These are phyloP conservation scores for Secale cereale DNA, from an alignment of 176 grass and related monocot species.

Conservation along the genomic window DNA sequence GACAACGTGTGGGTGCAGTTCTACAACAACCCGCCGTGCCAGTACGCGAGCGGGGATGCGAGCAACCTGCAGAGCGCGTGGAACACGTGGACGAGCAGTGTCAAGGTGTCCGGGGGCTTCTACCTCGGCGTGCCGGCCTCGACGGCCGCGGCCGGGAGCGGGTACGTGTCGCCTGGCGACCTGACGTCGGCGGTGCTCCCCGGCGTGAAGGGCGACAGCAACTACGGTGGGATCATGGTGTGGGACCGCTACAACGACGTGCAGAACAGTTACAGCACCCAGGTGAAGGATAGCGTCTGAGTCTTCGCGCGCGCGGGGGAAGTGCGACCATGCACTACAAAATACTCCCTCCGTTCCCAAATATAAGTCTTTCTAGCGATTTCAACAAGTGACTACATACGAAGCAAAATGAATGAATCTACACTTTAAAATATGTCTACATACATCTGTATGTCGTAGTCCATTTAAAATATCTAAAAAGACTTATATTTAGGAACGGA, in stretches of 20 bases:
- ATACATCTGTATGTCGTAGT: too few relatives aligned
- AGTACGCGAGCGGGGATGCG: slow-evolving; percentile 26
- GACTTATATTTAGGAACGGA: too few relatives aligned
- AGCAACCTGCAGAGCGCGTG: slow-evolving; percentile 41
- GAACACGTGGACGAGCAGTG: slow-evolving; percentile 44
- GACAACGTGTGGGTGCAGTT: slow-evolving; percentile 97
- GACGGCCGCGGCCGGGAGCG: slow-evolving; percentile 10
- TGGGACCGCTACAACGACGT: slow-evolving; percentile 52
- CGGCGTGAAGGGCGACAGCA: neutral
- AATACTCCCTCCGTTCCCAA: too few relatives aligned
- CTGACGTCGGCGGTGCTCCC: slow-evolving; percentile 46
- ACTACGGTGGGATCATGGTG: slow-evolving; percentile 70
- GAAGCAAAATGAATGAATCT: too few relatives aligned
- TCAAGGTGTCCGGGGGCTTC: slow-evolving; percentile 33
- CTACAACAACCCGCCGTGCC: slow-evolving; percentile 69
- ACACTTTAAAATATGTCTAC: too few relatives aligned
- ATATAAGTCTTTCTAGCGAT: too few relatives aligned
- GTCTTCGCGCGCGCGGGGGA: neutral
- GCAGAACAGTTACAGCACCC: slow-evolving; percentile 37
- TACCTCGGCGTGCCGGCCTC: slow-evolving; percentile 66
- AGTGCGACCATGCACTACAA: neutral
- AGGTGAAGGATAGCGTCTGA: slow-evolving; percentile 40
- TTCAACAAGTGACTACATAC: too few relatives aligned
- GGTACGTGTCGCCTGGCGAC: slow-evolving; percentile 33
- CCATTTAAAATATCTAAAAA: too few relatives aligned